Base-by-base conservation (phyloP, 1,284 basidiomycete species). In the Ustilago hordei region DNA sequence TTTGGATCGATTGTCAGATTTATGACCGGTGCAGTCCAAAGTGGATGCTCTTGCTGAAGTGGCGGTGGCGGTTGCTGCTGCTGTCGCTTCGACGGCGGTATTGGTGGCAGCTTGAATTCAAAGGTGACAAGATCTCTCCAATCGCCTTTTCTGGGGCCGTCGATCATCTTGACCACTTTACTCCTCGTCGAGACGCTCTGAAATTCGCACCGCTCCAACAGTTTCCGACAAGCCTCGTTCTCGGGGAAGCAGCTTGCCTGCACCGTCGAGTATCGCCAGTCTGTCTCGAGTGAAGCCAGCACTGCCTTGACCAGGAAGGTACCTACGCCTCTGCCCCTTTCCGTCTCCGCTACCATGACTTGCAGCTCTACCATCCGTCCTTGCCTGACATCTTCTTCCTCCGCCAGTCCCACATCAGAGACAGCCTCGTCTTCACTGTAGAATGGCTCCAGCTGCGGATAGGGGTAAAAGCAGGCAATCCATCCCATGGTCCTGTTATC, bases 401-500 rank as follows among this genome's bases (percentile, higher is more conserved):
- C 38, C 8, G 8, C 45, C 15, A 31, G 2, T 35, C 23, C 32
- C 5, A 48, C 13, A 4, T 65, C 48, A 3, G 19, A 45, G 8
- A n/a, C 12, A 1, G 41, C 12, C 13, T 64, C 74, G 1, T 65
- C 60, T 12, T 63, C 74, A 7, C 59, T 47, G 17, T 63, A 43
- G 23, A 53, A 57, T 28, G 41, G 43, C 28, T 32, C 56, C 17
- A 54, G 43, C 4, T 62, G 61, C 8, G 69, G 72, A 12, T 45
- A 60, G 0, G 76, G 60, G 19, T 19, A 19, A 35, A 72, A 72
- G 43, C 69, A 69, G 3, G 72, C 64, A 8, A 69, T 52, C 76
- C 76, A 78, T 11, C 76, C 76, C 1, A 69, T 45, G 0, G 76
- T 75, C 2, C 76, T 55, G 31, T 75, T 75, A 45, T 75, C 69